These are phyloP conservation scores for Tirmania nivea DNA, from an alignment of 495 filamentous ascomycete species.

Conservation along the genomic window DNA sequence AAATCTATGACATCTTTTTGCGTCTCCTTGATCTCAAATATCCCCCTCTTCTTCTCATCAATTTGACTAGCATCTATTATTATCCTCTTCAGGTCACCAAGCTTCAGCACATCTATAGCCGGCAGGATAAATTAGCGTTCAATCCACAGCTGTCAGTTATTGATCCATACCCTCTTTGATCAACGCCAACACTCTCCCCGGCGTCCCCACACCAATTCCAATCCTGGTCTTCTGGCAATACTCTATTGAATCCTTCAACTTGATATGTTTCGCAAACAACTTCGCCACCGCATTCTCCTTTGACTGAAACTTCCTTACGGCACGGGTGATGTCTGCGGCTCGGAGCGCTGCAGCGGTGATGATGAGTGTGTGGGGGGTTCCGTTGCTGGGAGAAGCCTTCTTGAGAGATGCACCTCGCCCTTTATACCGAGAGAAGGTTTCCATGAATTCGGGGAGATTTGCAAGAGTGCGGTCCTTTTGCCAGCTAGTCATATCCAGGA, in stretches of 20 bases:
- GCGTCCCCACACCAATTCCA: slow-evolving; percentile 76
- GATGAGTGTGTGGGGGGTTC: slow-evolving; percentile 75
- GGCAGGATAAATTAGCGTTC: not conserved
- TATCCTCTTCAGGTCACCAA: slow-evolving; percentile 49
- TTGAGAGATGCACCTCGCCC: not conserved
- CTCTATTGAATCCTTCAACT: slow-evolving; percentile 64
- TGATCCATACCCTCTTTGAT: slow-evolving; percentile 45
- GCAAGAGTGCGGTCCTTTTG: slow-evolving; percentile 37
- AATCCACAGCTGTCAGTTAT: not conserved
- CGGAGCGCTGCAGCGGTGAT: slow-evolving; percentile 57
- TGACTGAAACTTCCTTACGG: slow-evolving; percentile 54
- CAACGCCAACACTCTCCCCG: slow-evolving; percentile 56
- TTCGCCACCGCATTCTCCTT: slow-evolving; percentile 61
- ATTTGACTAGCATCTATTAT: slow-evolving; percentile 77
- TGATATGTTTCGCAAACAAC: slow-evolving; percentile 96
- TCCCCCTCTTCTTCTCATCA: slow-evolving; percentile 74
- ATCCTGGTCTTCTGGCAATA: slow-evolving; percentile 48
- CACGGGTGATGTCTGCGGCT: slow-evolving; percentile 55
- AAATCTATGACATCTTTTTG: slow-evolving; percentile 14
- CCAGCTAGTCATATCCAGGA: slow-evolving; percentile 60
- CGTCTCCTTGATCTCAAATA: slow-evolving; percentile 84
- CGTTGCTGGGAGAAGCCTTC: slow-evolving; percentile 29
- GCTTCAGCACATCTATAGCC: slow-evolving; percentile 39
- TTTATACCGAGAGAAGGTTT: slow-evolving; percentile 21
- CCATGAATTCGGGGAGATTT: slow-evolving; percentile 57